Evolutionary conservation across 1,139 yeast genomes (phyloP), one percentile per base, ranked within the genome.

Genomic region (Sugiyamaella pinicola): DNA sequence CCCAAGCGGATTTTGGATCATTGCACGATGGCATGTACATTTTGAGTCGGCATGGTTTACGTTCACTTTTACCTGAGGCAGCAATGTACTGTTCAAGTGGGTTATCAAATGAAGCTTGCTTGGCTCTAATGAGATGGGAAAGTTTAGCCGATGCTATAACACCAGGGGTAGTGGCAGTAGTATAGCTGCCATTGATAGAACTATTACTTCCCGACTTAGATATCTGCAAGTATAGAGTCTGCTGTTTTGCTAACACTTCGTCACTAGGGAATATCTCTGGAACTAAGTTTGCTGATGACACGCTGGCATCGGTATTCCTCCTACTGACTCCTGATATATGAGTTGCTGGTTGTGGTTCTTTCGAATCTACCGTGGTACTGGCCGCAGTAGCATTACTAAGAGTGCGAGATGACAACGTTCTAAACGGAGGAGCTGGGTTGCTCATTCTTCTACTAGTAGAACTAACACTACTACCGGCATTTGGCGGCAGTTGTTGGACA

Each of bases 51-150:
- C 73, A 58, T 1, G 76, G 70, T 26, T 64, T 58, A 21, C 68
- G 64, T 47, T 69, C 70, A 34, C 71, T 63, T 42, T 67, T 68
- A 13, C 77, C 77, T 3, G 73, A 68, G 0, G 76, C 75, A 24
- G 66, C 67, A 18, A 71, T 65, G 59, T 69, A 75, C 53, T 70
- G 72, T 48, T 73, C 76, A 18, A 74, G 64, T 1, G 78, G 78
- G 55, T 73, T 71, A 28, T 65, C 69, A 24, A 61, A 60, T 2
- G 65, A 52, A 6, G 69, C 58, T 47, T 63, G 64, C 51, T 65
- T 67, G 42, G 63, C 66, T 38, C 60, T 60, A 42, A 69, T 67
- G 29, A 64, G 64, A n/a, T 57, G 57, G 3, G 69, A 63, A n/a
- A 70, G 62, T 28, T 55, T 54, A 10, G 67, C 43, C 48, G 54